Base-by-base conservation (phyloP, 208 protist species). In the Wallacemonas rigidus region DNA sequence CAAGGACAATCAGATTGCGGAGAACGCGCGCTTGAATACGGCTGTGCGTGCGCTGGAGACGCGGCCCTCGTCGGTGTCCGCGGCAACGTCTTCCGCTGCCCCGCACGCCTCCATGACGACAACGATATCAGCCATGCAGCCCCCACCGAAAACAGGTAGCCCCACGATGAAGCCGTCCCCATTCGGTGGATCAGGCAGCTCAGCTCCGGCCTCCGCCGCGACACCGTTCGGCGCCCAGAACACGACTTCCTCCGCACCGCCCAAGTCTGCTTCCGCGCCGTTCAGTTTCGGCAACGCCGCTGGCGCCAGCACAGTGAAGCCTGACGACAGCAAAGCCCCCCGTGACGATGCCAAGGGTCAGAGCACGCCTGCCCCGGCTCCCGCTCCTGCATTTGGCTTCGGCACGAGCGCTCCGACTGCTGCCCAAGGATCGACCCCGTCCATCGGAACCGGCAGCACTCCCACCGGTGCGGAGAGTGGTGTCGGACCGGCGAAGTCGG, bases 261-360 rank as follows among this genome's bases (percentile, higher is more conserved):
- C 47, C 0, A 51, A 51, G 14, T 14, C 26, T 26, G 26, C 47
- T 8, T 51, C 47, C 47, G 54, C 54, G 6, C 6, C 54, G 54
- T 58, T 58, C 54, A 58, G 54, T 17, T 58, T 58, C 54, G 54
- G 54, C n/a, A 35, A 9, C 54, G 6, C 54, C 54, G 17, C 9
- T 58, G 54, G 15, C n/a, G 15, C 1, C 54, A 35, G 15, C 0
- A 15, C 47, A 15, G 47, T 14, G 11, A 51, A 17, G 6, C 6
- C 15, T 17, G 54, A 8, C 54, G 35, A 17, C 54, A 58, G 35
- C 54, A 17, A 6, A 51, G 11, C 7, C 11, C 47, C 47, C 7
- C 47, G 11, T 15, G 14, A 51, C 47, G 47, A 14, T 51, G 47
- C 47, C 47, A 51, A 51, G 14, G 47, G 47, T 1, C 47, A 15